Evolutionary conservation across 2,329 filamentous ascomycete genomes (phyloP), one percentile per base, ranked within the genome.

Genomic region (Fusarium ambrosium): DNA sequence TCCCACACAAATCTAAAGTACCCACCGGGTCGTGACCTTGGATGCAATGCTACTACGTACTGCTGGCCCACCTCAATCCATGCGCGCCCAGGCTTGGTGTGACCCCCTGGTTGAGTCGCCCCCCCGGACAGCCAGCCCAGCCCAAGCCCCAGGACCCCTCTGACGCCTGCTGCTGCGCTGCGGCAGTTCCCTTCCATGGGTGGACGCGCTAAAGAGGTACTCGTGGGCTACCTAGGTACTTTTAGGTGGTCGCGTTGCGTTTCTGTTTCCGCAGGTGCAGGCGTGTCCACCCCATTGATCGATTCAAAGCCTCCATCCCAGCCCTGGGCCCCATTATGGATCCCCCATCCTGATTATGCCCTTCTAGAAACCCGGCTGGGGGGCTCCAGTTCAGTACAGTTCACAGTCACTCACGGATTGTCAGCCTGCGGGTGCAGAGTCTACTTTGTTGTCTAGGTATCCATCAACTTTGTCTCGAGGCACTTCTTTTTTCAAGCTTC

Each of bases 331-430:
- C 45, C 45, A 48, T 69, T 45, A 45, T 45, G 41, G 41, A 45
- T 45, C 41, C 58, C 55, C 62, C 63, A 63, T 66, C 59, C 60
- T 41, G n/a, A 41, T 41, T 51, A 34, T 53, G 34, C 63, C 61
- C 66, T 75, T 75, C 72, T 74, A 74, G 72, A 74, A 75, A 73
- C 45, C 69, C 48, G 41, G 37, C 32, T 72, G 29, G 29, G 29
- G 29, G 29, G 18, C 37, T 66, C 58, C 41, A 48, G 55, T 29
- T 29, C 41, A 22, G 16, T 22, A 53, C 43, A 62, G n/a, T 51
- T 29, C 37, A 39, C 45, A 53, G 60, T 67, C 68, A 55, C 37
- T 64, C 56, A 62, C 48, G 61, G 29, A 20, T 20, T 43, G 29
- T 69, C 60, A 70, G 60, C 22, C 37, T 58, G n/a, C 18, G 43